Base-by-base conservation (phyloP, 2,329 filamentous ascomycete species). In the Shiraia bambusicola region DNA sequence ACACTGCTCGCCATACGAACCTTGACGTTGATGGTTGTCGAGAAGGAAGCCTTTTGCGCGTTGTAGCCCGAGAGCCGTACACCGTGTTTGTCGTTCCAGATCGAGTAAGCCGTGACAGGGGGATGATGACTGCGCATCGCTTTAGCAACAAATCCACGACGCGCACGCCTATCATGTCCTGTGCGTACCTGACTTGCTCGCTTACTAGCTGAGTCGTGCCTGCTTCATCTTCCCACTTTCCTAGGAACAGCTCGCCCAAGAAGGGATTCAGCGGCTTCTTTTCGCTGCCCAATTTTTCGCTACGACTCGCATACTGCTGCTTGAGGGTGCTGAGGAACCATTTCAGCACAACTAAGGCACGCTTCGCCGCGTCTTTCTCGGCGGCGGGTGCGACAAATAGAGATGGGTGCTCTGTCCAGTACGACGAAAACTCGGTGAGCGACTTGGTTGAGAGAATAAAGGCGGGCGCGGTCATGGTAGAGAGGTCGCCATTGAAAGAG, bases 251-350 rank as follows among this genome's bases (percentile, higher is more conserved):
- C 74, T 98, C 92, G 42, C 92, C 92, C 26, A 98, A 73, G 72
- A 98, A 97, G 0, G 93, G 93, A 65, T 98, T 97, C 45, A 98
- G 74, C 2, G 92, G 92, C 76, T 97, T 98, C 82, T 97, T 97
- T 77, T 96, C 92, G 63, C 89, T 93, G 35, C 89, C 90, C 51
- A 83, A 71, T 67, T 84, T 83, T 66, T 96, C 91, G 65, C 88
- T 94, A 45, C 82, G 75, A 56, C 76, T 82, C 56, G 78, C 80
- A 66, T 86, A 86, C 67, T 95, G 89, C 70, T 94, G 88, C 74
- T 93, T 95, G 37, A 97, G 77, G 3, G 91, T 95, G 61, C 84
- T 91, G 40, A 97, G 73, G 73, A 96, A 97, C 92, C 92, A 97
- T 71, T 92, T 94, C 58, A 96, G 75, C n/a, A 97, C 92, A 25